Conservation (phyloP, 2,329 filamentous ascomycete genomes). For the Cladosporium sp. region DNA sequence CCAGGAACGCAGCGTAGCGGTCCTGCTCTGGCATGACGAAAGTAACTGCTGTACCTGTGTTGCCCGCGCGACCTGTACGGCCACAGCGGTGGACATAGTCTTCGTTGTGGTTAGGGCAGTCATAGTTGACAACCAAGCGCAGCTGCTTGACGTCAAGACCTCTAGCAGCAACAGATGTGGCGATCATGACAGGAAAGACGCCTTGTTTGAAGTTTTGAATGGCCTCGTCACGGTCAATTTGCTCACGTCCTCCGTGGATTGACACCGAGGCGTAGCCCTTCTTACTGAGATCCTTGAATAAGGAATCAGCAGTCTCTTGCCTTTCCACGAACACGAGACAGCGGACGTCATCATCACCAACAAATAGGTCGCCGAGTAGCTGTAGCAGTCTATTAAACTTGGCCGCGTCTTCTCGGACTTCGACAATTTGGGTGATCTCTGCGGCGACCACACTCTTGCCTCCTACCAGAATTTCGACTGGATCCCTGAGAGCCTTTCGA, state of each 20-base stretch:
- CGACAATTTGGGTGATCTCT: conserved; percentile 85
- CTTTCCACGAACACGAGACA: conserved; percentile 59
- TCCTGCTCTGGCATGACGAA: conserved; percentile 91
- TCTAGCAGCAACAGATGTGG: conserved; percentile 90
- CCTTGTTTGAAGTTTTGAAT: conserved; percentile 93
- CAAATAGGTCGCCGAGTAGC: conserved; percentile 80
- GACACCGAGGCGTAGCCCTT: conserved; percentile 90
- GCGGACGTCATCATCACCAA: conserved; percentile 81
- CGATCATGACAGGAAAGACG: conserved; percentile 81
- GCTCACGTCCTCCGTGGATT: conserved; percentile 90
- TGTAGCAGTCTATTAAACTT: conserved; percentile 78
- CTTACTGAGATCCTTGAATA: conserved; percentile 68
- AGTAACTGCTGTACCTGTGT: conserved; percentile 90
- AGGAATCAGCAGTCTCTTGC: conserved; percentile 32
- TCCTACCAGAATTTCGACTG: conserved; percentile 88
- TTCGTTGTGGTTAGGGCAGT: conserved; percentile 88
- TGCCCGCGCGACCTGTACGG: conserved; percentile 88
- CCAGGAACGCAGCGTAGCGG: conserved; percentile 80
- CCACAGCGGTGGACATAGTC: conserved; percentile 95
- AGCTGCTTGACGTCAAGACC: conserved; percentile 94
- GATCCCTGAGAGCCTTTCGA: conserved; percentile 78
- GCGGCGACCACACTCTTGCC: conserved; percentile 66
- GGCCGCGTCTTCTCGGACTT: conserved; percentile 81
- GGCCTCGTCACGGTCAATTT: conserved; percentile 86
- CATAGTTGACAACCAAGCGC: conserved; percentile 93